Evolutionary conservation across 495 filamentous ascomycete genomes (phyloP), one percentile per base, ranked within the genome.

Genomic region (Trichocladium antarcticum): DNA sequence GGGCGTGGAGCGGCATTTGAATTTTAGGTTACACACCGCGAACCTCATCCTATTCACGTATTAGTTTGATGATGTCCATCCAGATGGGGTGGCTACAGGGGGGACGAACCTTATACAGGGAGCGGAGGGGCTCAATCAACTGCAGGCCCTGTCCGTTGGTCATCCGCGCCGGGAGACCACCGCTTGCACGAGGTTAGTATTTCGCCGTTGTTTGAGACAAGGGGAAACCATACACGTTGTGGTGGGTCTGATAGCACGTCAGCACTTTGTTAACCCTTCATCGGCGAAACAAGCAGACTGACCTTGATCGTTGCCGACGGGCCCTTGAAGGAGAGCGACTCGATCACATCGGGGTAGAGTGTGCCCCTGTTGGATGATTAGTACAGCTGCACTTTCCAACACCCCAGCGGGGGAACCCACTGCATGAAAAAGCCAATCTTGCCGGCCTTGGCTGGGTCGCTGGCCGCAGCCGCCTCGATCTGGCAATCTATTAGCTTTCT

Each of bases 321-420:
- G 0, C 85, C 87, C 68, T 86, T 85, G 75, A 88, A 89, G 36
- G 78, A 83, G 54, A 90, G 78, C 55, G 74, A 80, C 60, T 89
- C 86, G 55, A 92, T 89, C 41, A 89, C 82, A 63, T 88, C 84
- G 19, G 76, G 62, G 29, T 65, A 68, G 37, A 69, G 49, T 1
- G 63, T 59, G 19, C 56, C 57, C 49, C 45, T 53, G 38, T 45
- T 11, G 24, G 5, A 27, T 40, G 17, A 7, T 42, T 17, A 44
- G 47, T 44, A 54, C 56, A 47, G 20, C 28, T 42, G n/a, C 11
- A 14, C n/a, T 6, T 3, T 19, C 16, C 37, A 21, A 8, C 31
- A 21, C 14, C 5, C 24, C 24, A 27, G 24, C 24, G 17, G 32
- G n/a, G 0, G 48, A 61, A 48, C 61, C 61, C 29, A 37, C 52